Conservation (phyloP, 1,284 basidiomycete genomes). For the Omphalotus olearius region DNA sequence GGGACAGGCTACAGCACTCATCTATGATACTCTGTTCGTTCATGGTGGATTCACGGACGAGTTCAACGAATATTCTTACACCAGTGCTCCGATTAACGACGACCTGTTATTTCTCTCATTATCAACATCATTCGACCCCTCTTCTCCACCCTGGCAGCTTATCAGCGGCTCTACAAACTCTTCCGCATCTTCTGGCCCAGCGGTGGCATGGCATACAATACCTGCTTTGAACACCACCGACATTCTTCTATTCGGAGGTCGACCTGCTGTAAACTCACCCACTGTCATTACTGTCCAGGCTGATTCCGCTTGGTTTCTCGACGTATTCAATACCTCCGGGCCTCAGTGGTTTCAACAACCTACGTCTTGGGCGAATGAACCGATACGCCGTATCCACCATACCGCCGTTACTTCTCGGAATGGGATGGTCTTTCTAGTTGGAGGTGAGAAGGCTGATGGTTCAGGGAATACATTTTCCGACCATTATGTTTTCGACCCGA, state of each 20-base stretch:
- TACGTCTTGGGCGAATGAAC: conserved; percentile 60
- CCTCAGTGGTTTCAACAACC: conserved; percentile 48
- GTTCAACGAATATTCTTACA: conserved; percentile 65
- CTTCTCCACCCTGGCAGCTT: conserved; percentile 65
- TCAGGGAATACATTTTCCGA: conserved; percentile 60
- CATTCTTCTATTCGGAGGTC: conserved; percentile 72
- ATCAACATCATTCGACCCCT: conserved; percentile 48
- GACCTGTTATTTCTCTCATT: conserved; percentile 71
- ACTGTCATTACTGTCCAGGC: conserved; percentile 45
- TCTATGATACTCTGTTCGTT: conserved; percentile 62
- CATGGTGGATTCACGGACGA: conserved; percentile 79
- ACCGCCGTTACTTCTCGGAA: conserved; percentile 46
- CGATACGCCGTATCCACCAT: conserved; percentile 71
- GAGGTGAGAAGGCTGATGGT: conserved; percentile 76
- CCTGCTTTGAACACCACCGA: conserved; percentile 54
- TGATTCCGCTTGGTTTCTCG: conserved; percentile 63
- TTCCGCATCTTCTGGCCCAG: conserved; percentile 47
- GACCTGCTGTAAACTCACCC: conserved; percentile 55
- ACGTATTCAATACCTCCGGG: conserved; percentile 31
- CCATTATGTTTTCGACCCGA: conserved; percentile 60
- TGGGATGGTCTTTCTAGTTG: conserved; percentile 60
- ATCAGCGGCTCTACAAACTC: conserved; percentile 42
- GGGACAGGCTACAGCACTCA: conserved; percentile 68
- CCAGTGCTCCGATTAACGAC: conserved; percentile 66
- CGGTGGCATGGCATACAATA: conserved; percentile 78